Evolutionary conservation across 2,329 filamentous ascomycete species (phyloP).

Genomic region (Fusarium falciforme): DNA sequence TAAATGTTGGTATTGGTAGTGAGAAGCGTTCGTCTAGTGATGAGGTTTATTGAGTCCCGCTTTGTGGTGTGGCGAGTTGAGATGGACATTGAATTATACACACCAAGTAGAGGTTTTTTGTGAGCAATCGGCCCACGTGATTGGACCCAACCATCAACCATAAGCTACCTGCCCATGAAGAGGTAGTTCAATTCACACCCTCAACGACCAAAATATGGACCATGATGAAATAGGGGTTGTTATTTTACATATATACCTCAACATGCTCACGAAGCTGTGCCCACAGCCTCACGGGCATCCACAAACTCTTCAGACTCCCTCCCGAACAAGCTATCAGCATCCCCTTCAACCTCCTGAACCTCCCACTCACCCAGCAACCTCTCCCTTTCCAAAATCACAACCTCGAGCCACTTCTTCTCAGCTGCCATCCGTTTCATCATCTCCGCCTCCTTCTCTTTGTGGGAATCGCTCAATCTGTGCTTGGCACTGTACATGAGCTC

Average conservation of each 20-base stretch:
- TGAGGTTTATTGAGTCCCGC: not conserved
- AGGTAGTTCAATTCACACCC: not conserved
- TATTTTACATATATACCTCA: not conserved
- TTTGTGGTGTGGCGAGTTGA: not conserved
- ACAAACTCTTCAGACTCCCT: constrained; percentile 28
- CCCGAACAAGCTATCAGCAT: constrained; percentile 49
- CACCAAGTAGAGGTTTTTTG: constrained; percentile 34
- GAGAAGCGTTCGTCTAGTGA: not conserved
- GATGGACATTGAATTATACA: not conserved
- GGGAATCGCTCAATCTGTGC: constrained; percentile 45
- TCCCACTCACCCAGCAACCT: constrained; percentile 57
- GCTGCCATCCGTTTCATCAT: constrained; percentile 51
- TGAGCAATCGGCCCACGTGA: constrained; percentile 31
- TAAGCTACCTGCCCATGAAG: not conserved
- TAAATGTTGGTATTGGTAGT: not conserved
- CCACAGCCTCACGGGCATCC: constrained; percentile 9
- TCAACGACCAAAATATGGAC: not conserved
- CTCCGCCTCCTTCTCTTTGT: constrained; percentile 46
- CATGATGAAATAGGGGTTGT: not conserved
- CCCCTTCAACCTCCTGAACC: constrained; percentile 56
- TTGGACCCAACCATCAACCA: not conserved
- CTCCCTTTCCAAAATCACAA: constrained; percentile 57
- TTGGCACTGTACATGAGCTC: constrained; percentile 57
- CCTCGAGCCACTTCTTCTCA: constrained; percentile 61
- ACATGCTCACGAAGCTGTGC: not conserved